Base-by-base conservation (phyloP, 78 protist genomes). In the Pelomyxa schiedti region DNA sequence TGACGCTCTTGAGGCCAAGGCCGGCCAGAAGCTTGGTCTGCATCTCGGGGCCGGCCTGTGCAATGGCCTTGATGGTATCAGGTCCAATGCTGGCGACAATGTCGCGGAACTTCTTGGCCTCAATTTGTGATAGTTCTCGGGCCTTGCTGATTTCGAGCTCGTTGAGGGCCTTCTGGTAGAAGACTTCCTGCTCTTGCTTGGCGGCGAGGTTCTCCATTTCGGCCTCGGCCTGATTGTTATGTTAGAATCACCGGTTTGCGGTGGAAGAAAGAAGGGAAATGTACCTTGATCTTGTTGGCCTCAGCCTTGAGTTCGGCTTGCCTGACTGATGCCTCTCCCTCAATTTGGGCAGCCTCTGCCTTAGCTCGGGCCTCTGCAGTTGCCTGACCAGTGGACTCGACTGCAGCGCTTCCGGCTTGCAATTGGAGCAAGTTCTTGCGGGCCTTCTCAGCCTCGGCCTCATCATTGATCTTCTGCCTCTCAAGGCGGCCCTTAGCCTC, bases 41-140 rank as follows among this genome's bases (percentile, higher is more conserved):
- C 86, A 79, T 75, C 79, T 91, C 91, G 66, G 90, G 90, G 28
- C 92, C 95, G 37, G 91, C 88, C 40, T 52, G 40, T n/a, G 92
- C 90, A 2, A 91, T 87, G 29, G 82, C 81, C 35, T 47, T 36
- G 58, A 91, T 22, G 66, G 95, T 86, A 5, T 87, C 88, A 24
- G 81, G 69, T 39, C 93, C 93, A 63, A 92, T 75, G 37, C 90
- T 67, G 7, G 64, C 47, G 66, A 92, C 92, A 8, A 80, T 47
- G 39, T 42, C 35, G 35, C 43, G 35, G 83, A 91, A 86, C 86
- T 91, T 88, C 30, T 16, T 22, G 37, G 90, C 81, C 74, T 92
- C 92, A n/a, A 88, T 88, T 32, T 16, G 79, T 30, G 83, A 65
- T 41, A 86, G 22, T 28, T 72, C 77, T 39, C 41, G 24, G 35